These are phyloP conservation scores for Moringa oleifera DNA, from an alignment of 345 rosid genomes.

Conservation along the genomic window DNA sequence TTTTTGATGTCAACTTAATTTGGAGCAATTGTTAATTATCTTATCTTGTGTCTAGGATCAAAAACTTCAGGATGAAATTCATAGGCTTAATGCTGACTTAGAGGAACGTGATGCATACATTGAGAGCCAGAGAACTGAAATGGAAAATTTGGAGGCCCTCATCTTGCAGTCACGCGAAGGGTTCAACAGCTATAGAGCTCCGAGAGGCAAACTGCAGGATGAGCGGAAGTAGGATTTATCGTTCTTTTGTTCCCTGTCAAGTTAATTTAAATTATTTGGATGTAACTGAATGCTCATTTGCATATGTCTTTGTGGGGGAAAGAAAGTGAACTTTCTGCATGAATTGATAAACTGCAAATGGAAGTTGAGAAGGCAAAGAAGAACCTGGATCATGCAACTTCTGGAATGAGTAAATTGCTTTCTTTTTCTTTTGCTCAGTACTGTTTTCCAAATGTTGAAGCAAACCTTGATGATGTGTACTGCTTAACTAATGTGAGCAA, in stretches of 20 bases:
- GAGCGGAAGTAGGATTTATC: conserved; percentile 68
- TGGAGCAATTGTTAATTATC: background rate
- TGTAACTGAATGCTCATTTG: conserved; percentile 13
- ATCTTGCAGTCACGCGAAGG: conserved; percentile 55
- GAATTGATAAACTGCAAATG: conserved; percentile 75
- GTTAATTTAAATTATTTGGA: conserved; percentile 1
- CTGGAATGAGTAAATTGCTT: conserved; percentile 72
- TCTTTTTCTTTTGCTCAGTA: conserved; percentile 10
- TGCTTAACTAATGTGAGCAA: too few species aligned
- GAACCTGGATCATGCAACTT: conserved; percentile 98
- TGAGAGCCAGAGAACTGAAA: conserved; percentile 48
- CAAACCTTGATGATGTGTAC: too few species aligned
- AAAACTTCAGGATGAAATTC: conserved; percentile 70
- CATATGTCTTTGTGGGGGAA: conserved; percentile 79
- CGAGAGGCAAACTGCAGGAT: conserved; percentile 80
- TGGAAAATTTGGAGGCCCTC: conserved; percentile 43
- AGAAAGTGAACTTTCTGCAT: conserved; percentile 75
- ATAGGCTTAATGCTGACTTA: conserved; percentile 49
- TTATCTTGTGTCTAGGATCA: conserved; percentile 46
- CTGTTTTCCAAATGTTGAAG: background rate
- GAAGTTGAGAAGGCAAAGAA: conserved; percentile 93
- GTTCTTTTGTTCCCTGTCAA: conserved; percentile 14
- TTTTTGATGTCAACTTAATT: background rate
- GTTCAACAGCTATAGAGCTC: conserved; percentile 42
- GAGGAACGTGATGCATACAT: conserved; percentile 50